Conservation (phyloP, 331 rosid genomes). For the Spiraea crenata region DNA sequence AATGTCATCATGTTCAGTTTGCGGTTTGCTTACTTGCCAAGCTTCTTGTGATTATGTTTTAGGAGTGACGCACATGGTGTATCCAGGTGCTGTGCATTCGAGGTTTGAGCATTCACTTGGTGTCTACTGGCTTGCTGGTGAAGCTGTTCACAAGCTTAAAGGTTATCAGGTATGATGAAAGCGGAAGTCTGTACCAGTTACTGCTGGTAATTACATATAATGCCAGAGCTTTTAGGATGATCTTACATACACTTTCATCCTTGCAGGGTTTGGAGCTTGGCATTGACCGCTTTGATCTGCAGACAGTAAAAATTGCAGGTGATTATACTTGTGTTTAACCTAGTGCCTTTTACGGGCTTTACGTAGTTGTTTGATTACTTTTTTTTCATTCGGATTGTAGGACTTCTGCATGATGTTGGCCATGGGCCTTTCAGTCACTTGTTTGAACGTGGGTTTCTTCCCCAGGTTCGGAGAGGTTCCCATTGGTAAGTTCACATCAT, state of each 20-base stretch:
- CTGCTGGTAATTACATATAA: neutral
- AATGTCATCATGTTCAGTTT: conserved; percentile 4
- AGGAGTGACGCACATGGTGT: conserved; percentile 76
- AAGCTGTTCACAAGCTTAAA: conserved; percentile 68
- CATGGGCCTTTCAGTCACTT: conserved; percentile 98
- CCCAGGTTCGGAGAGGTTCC: conserved; percentile 52
- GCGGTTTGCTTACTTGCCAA: neutral
- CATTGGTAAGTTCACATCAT: conserved; percentile 52
- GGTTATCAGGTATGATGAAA: conserved; percentile 49
- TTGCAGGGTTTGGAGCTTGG: conserved; percentile 85
- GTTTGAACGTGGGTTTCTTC: conserved; percentile 87
- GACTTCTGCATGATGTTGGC: conserved; percentile 95
- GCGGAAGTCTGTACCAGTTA: neutral
- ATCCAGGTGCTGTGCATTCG: conserved; percentile 92
- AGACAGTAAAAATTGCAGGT: conserved; percentile 96
- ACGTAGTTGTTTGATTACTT: conserved; percentile 13
- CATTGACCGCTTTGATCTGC: conserved; percentile 75
- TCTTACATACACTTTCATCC: conserved; percentile 18
- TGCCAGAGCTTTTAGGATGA: neutral
- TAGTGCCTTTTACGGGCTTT: neutral
- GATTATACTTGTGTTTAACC: conserved; percentile 10
- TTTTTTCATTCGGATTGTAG: conserved; percentile 38
- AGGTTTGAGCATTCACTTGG: conserved; percentile 97
- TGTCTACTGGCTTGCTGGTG: conserved; percentile 92
- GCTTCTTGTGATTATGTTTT: conserved; percentile 29